A percentile compares a stretch with the other conserved stretches of the same genome.
These are phyloP conservation scores for Arabis hirsuta DNA, from an alignment of 345 rosid species.

Conservation along the genomic window DNA sequence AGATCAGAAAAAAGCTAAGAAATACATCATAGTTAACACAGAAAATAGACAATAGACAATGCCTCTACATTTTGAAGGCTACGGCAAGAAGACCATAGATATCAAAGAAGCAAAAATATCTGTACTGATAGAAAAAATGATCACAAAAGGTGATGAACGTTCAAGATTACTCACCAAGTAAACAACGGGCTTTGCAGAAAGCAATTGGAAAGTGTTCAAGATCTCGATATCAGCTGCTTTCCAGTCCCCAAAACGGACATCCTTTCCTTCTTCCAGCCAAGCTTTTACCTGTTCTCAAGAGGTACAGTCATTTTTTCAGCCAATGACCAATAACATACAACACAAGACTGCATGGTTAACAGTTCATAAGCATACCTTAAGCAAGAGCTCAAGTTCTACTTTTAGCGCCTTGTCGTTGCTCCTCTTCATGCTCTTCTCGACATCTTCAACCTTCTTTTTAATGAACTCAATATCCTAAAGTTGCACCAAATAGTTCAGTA, in stretches of 20 bases:
- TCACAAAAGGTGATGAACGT: slow-evolving; percentile 1
- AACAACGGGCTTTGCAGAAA: slow-evolving; percentile 95
- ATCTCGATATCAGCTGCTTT: slow-evolving; percentile 96
- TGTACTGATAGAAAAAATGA: neutral
- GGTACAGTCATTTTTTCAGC: slow-evolving; percentile 10
- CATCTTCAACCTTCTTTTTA: slow-evolving; percentile 80
- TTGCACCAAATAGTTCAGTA: slow-evolving; percentile 24
- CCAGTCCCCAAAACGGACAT: slow-evolving; percentile 96
- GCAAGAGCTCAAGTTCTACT: slow-evolving; percentile 72
- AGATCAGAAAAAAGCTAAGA: slow-evolving; percentile 11
- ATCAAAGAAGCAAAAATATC: slow-evolving; percentile 27
- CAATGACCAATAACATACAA: slow-evolving; percentile 4
- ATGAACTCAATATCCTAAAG: slow-evolving; percentile 87
- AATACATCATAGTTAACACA: neutral
- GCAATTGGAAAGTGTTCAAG: slow-evolving; percentile 90
- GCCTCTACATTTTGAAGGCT: neutral
- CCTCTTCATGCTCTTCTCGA: slow-evolving; percentile 98
- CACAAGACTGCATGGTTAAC: neutral
- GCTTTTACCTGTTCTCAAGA: slow-evolving; percentile 66
- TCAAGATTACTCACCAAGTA: slow-evolving; percentile 66
- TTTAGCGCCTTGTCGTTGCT: slow-evolving; percentile 96
- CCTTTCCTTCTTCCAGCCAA: slow-evolving; percentile 84
- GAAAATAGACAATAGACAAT: slow-evolving; percentile 14
- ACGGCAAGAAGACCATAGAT: neutral
- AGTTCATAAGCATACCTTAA: slow-evolving; percentile 33